A percentile compares a stretch with the other conserved stretches of the same genome.
Conservation (phyloP, 306 rosid species). For the Pueraria montana region DNA sequence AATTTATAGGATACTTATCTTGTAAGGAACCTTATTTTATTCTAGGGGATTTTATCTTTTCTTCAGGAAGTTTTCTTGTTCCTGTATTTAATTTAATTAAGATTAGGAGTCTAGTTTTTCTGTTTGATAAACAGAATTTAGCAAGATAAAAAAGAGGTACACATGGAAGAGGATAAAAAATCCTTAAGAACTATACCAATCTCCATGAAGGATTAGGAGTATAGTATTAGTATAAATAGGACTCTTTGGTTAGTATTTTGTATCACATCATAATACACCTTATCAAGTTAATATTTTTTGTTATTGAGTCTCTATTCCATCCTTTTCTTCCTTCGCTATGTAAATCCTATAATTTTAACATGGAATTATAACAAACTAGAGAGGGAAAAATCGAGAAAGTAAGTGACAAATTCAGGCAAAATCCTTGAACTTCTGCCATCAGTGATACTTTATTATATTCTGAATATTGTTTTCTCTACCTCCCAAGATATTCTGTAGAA, state of each 20-base stretch:
- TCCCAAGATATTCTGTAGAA: conserved; percentile 10
- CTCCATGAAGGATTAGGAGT: neutral
- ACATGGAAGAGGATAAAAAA: neutral
- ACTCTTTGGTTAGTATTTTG: neutral
- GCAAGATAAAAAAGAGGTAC: neutral
- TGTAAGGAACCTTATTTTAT: neutral
- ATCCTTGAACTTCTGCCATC: conserved; percentile 1
- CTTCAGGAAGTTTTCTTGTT: neutral
- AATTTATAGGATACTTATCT: conserved; percentile 4
- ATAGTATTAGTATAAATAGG: neutral
- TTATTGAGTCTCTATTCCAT: neutral
- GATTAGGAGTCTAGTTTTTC: neutral
- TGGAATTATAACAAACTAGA: neutral
- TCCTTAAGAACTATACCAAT: neutral
- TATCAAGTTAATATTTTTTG: neutral
- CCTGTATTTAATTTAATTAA: neutral
- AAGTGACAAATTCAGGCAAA: neutral
- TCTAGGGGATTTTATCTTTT: conserved; percentile 2
- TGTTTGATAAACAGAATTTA: neutral
- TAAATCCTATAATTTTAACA: neutral
- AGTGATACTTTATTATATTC: neutral
- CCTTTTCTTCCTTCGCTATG: neutral
- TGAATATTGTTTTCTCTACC: neutral
- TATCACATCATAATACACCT: neutral
- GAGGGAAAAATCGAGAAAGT: neutral